Conservation (phyloP, 257 asterid species). For the Solanum boliviense region DNA sequence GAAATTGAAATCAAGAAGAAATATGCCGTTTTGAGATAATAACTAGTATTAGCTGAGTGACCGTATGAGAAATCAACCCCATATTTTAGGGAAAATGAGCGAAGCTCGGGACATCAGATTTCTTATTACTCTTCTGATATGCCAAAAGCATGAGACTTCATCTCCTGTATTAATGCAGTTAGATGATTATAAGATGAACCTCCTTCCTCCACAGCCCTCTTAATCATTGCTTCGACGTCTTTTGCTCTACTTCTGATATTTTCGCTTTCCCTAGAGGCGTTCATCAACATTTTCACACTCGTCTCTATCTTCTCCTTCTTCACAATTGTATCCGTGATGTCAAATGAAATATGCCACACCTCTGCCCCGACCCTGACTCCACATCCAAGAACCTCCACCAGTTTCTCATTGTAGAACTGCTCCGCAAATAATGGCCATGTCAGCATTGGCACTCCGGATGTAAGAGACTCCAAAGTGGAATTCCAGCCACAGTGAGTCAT, state of each 20-base stretch:
- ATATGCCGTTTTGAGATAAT: background rate
- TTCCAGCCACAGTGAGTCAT: constrained; percentile 31
- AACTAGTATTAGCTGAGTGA: background rate
- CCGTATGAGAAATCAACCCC: background rate
- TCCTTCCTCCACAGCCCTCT: constrained; percentile 5
- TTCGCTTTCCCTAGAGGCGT: background rate
- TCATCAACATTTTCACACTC: background rate
- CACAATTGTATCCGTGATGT: background rate
- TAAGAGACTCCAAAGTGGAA: constrained; percentile 11
- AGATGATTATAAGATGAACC: constrained; percentile 16
- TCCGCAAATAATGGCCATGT: constrained; percentile 25
- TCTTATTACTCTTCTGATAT: background rate
- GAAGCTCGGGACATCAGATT: background rate
- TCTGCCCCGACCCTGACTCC: constrained; percentile 13
- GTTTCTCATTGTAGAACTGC: constrained; percentile 20
- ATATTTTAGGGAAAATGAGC: background rate
- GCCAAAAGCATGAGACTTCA: constrained; percentile 8
- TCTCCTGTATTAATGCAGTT: background rate
- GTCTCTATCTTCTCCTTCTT: background rate
- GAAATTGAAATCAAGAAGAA: background rate
- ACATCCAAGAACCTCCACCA: background rate
- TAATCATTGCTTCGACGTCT: background rate
- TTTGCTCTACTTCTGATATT: constrained; percentile 4
- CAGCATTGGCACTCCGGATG: constrained; percentile 14
- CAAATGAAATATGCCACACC: background rate